Percentiles rank a stretch among this genome's conserved stretches.
Conservation (phyloP, 1,139 yeast genomes). For the Geotrichum reessii region DNA sequence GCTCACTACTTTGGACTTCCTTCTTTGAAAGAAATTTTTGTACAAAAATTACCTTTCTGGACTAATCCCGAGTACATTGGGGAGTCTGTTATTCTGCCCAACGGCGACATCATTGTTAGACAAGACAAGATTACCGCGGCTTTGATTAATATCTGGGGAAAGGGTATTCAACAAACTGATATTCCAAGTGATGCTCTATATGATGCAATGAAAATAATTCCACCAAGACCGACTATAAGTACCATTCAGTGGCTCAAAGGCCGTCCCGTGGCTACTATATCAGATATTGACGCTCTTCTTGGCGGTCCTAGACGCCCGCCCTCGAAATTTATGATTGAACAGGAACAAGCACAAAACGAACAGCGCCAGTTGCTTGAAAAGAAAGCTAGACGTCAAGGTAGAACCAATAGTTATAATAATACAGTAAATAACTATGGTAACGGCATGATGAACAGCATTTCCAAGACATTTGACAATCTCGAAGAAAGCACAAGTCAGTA, state of each 20-base stretch:
- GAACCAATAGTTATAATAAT: constrained; percentile 16
- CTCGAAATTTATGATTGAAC: constrained; percentile 31
- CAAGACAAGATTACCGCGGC: constrained; percentile 54
- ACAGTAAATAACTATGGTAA: constrained; percentile 21
- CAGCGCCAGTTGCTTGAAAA: constrained; percentile 23
- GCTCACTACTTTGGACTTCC: constrained; percentile 48
- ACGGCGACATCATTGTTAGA: constrained; percentile 71
- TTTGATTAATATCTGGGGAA: constrained; percentile 45
- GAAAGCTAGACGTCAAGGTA: constrained; percentile 7
- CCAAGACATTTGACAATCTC: constrained; percentile 30
- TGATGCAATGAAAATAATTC: constrained; percentile 47
- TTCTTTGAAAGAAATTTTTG: constrained; percentile 46
- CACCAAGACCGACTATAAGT: constrained; percentile 74
- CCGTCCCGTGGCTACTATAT: constrained; percentile 50
- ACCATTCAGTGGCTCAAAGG: constrained; percentile 88
- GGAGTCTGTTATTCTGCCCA: constrained; percentile 49
- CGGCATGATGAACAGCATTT: constrained; percentile 27
- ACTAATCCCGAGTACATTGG: constrained; percentile 37
- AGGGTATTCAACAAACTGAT: constrained; percentile 31
- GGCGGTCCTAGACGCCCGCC: constrained; percentile 40
- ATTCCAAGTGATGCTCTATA: constrained; percentile 37
- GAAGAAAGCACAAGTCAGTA: constrained; percentile 34
- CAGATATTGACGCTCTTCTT: constrained; percentile 46
- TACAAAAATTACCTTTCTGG: constrained; percentile 40
- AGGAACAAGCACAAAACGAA: constrained; percentile 25